Conservation (phyloP, 352 stramenopile species). For the Phytophthora capsici region DNA sequence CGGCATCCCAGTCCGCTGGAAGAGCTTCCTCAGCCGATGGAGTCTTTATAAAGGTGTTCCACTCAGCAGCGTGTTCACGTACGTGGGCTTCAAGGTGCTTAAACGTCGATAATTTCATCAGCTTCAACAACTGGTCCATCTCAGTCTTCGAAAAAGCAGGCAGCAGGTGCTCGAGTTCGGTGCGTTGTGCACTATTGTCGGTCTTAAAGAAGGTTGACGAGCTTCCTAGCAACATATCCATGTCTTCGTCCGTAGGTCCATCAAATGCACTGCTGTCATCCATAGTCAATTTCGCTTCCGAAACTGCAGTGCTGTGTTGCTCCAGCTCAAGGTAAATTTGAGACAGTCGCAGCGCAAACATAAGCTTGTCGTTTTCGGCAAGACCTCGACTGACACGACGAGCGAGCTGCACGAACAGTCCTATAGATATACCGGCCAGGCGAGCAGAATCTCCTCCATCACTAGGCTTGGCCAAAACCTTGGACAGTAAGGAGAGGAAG, state of each 20-base stretch:
- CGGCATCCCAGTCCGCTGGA: constrained; percentile 66
- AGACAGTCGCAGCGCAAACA: constrained; percentile 96
- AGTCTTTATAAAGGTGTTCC: constrained; percentile 85
- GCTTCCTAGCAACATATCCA: constrained; percentile 74
- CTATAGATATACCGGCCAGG: constrained; percentile 71
- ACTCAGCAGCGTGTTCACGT: constrained; percentile 60
- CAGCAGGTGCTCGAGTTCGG: constrained; percentile 59
- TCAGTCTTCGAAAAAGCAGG: constrained; percentile 67
- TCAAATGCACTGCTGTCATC: constrained; percentile 51
- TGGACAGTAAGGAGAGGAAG: constrained; percentile 96
- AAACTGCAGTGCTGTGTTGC: constrained; percentile 53
- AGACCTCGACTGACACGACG: constrained; percentile 94
- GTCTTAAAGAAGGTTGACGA: constrained; percentile 54
- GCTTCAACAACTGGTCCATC: constrained; percentile 88
- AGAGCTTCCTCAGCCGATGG: constrained; percentile 76
- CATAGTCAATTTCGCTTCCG: constrained; percentile 36
- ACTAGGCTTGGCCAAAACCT: constrained; percentile 80
- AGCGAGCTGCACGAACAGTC: constrained; percentile 94
- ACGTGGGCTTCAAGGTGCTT: constrained; percentile 81
- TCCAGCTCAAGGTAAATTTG: constrained; percentile 91
- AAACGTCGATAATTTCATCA: constrained; percentile 80
- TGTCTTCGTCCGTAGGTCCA: constrained; percentile 70
- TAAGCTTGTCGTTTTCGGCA: constrained; percentile 97
- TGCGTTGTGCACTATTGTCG: constrained; percentile 43
- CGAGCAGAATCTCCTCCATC: constrained; percentile 41